Evolutionary conservation across 768 basidiomycete genomes (phyloP), one percentile per base, ranked within the genome.

Genomic region (Cytidiella melzeri): DNA sequence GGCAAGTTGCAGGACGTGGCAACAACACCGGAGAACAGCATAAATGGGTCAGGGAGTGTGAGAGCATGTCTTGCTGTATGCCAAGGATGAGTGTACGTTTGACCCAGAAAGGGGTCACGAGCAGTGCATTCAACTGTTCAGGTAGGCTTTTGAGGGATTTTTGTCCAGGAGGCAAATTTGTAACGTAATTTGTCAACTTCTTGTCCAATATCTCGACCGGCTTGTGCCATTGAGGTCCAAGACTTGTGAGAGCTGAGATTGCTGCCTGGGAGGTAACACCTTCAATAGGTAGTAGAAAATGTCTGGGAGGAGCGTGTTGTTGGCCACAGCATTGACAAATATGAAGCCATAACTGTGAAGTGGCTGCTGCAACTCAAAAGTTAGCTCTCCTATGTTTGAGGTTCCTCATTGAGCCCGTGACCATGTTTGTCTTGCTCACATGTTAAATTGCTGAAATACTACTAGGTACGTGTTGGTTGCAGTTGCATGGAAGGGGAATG

Each of bases 11-110:
- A 73, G 3, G 82, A 79, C 58, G 83, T 84, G 0, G 83, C 87
- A 9, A 86, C 77, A 18, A 93, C 72, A 1, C 88, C 88, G 5
- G 91, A 93, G 68, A 95, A 94, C 42, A 92, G 74, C 73, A 81
- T 79, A 1, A 73, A 63, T 0, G 87, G 87, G 62, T n/a, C n/a
- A n/a, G n/a, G n/a, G n/a, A n/a, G n/a, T n/a, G n/a, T n/a, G n/a
- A n/a, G n/a, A n/a, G n/a, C n/a, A n/a, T n/a, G n/a, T n/a, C n/a
- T n/a, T n/a, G n/a, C n/a, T n/a, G n/a, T n/a, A n/a, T n/a, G n/a
- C n/a, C n/a, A n/a, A n/a, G n/a, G n/a, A n/a, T n/a, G n/a, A n/a
- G n/a, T n/a, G n/a, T n/a, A n/a, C n/a, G n/a, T n/a, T n/a, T n/a
- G n/a, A n/a, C n/a, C n/a, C n/a, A n/a, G n/a, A n/a, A n/a, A n/a